Evolutionary conservation across 129 eudicot genomes (phyloP), one percentile per base, ranked within the genome.

Genomic region (Artemisia tridentata): DNA sequence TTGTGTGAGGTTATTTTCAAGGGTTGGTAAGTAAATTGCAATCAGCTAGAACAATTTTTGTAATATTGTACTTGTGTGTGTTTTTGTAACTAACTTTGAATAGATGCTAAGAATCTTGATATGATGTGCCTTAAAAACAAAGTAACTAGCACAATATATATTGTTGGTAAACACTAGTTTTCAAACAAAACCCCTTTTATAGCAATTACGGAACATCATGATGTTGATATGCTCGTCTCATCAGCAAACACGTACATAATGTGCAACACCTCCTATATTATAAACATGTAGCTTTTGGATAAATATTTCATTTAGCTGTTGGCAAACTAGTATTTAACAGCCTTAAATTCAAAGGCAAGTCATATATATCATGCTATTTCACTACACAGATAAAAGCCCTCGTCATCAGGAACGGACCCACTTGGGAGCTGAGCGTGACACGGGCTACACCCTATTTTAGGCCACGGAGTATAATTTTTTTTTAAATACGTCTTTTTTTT

Each of bases 161-260:
- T 61, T 76, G 17, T 69, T 69, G 80, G 80, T 76, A 51, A 69
- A 41, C 80, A 69, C 57, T 77, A 69, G 76, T 53, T 77, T 77
- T 77, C 81, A 69, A 69, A 60, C 19, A 61, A 29, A 66, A 74
- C 41, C 25, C 47, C 56, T 63, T 54, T 47, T 21, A 29, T 41
- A 62, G 71, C 65, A 69, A 62, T 69, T 52, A 51, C n/a, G 75
- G 51, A 63, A 59, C 75, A 50, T 31, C 31, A 34, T 76, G 76
- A 77, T 51, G 55, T 38, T 76, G 63, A 58, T 6, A 68, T 59
- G 19, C 14, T 34, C 43, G 8, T 34, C 43, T 34, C 9, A 34
- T 34, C 43, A 5, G 8, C 43, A 5, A 34, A 34, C 43, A 34
- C 43, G 9, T 34, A 34, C 43, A 34, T 34, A 34, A 34, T 34